Conservation (phyloP, 257 asterid genomes). For the Solanum ossicruentum region DNA sequence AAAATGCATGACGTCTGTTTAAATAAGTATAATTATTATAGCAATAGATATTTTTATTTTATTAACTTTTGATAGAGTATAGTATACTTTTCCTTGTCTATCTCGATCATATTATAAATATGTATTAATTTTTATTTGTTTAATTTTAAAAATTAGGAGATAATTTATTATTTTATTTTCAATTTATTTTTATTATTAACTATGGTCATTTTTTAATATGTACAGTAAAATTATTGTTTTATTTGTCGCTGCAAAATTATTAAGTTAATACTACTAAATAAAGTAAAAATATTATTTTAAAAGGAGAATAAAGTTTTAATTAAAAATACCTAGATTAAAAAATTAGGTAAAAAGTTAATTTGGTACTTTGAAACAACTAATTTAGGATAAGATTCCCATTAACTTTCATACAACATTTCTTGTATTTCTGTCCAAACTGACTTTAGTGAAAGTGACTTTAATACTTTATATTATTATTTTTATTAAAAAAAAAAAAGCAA, state of each 20-base stretch:
- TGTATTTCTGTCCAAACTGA: not conserved
- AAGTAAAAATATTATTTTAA: too few species aligned
- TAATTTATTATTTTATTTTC: too few species aligned
- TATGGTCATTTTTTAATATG: not conserved
- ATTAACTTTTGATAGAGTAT: too few species aligned
- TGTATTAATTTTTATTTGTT: too few species aligned
- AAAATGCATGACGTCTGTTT: not conserved
- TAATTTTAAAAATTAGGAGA: too few species aligned
- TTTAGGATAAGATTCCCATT: not conserved
- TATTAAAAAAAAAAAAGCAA: not conserved
- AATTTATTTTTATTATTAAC: not conserved
- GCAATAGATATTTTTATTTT: too few species aligned
- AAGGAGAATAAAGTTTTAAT: too few species aligned
- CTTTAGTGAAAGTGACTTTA: not conserved
- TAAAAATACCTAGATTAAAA: too few species aligned
- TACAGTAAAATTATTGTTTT: too few species aligned
- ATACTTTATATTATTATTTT: not conserved
- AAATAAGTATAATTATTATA: too few species aligned
- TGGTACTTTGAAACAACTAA: not conserved
- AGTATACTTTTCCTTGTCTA: not conserved
- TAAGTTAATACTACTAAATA: too few species aligned
- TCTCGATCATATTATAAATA: not conserved
- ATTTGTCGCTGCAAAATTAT: too few species aligned
- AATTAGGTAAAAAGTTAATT: not conserved
- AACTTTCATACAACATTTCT: not conserved